A percentile compares a stretch with the other conserved stretches of the same genome.
phyloP scores from a whole-genome alignment of 306 rosid genomes.

The Cicer judaicum region DNA sequence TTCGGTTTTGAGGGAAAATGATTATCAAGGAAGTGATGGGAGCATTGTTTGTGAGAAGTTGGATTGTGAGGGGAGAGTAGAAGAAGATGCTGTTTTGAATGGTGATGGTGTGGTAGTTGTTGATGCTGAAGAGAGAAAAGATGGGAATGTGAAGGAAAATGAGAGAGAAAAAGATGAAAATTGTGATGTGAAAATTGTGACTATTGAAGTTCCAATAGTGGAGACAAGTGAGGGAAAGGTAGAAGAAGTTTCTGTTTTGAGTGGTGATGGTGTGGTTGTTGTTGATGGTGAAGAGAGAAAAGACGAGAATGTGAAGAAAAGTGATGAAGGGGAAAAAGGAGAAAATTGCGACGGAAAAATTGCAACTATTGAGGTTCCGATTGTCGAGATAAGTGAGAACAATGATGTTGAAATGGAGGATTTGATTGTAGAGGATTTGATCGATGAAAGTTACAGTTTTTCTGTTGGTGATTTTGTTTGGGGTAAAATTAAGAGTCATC shows the following conservation, averaged over 20 bases:
- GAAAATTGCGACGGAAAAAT: constrained; percentile 19
- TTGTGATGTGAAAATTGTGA: constrained; percentile 38
- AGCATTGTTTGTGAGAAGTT: constrained; percentile 37
- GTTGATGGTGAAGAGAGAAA: constrained; percentile 43
- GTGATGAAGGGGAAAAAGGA: constrained; percentile 34
- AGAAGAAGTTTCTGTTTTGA: too few relatives aligned
- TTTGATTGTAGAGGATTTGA: constrained; percentile 40
- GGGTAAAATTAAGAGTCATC: constrained; percentile 77
- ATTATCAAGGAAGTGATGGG: constrained; percentile 42
- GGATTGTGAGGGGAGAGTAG: constrained; percentile 37
- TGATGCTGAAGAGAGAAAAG: constrained; percentile 1
- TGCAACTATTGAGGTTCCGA: constrained; percentile 50
- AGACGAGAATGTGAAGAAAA: neutral
- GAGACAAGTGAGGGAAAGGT: constrained; percentile 40
- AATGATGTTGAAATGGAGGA: constrained; percentile 53
- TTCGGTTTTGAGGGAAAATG: constrained; percentile 38
- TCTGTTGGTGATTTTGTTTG: constrained; percentile 81
- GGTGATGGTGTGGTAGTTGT: neutral
- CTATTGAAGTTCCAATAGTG: constrained; percentile 50
- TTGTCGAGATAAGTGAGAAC: constrained; percentile 51
- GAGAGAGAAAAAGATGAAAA: constrained; percentile 37
- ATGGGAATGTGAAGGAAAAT: constrained; percentile 31
- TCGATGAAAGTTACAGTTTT: constrained; percentile 47
- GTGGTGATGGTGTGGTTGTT: neutral
- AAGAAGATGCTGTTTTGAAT: constrained; percentile 7